A percentile compares a stretch with the other conserved stretches of the same genome.
These are phyloP conservation scores for Ambrosiella beaveri DNA, from an alignment of 2,329 filamentous ascomycete species.

Conservation along the genomic window DNA sequence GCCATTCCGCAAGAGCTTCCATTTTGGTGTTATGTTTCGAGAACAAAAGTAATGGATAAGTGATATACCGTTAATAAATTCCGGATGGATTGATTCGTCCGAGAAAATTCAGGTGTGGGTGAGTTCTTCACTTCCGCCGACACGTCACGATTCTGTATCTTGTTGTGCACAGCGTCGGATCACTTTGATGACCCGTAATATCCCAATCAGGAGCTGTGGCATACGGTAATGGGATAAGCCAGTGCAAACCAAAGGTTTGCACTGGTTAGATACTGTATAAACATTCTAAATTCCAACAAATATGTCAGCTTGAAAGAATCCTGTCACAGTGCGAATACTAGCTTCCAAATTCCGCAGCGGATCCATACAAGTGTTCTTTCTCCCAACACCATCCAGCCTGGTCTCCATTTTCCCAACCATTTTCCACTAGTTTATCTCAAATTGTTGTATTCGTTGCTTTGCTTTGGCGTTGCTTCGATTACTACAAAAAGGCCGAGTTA, in stretches of 20 bases:
- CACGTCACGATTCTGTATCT: not conserved
- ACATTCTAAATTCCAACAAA: not conserved
- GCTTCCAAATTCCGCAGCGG: not conserved
- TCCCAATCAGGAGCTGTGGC: not conserved
- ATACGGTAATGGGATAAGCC: not conserved
- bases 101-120: not conserved
- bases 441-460: not conserved
- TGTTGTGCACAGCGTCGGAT: not conserved
- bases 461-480: not conserved
- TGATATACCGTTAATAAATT: not conserved
- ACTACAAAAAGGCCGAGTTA: not conserved
- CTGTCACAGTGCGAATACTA: not conserved
- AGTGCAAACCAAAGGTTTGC: not conserved
- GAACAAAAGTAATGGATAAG: not conserved
- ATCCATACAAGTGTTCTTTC: not conserved
- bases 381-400: not conserved
- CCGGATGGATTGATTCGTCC: not conserved
- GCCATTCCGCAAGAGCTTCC: slow-evolving; percentile 22
- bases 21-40: slow-evolving; percentile 18
- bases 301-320: not conserved
- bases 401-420: not conserved
- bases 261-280: not conserved
- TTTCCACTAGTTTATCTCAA: slow-evolving; percentile 5
- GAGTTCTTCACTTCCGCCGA: not conserved
- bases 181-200: not conserved